Evolutionary conservation across 768 basidiomycete species (phyloP), one percentile per base, ranked within the genome.

Genomic region (Cystofilobasidium ferigula): DNA sequence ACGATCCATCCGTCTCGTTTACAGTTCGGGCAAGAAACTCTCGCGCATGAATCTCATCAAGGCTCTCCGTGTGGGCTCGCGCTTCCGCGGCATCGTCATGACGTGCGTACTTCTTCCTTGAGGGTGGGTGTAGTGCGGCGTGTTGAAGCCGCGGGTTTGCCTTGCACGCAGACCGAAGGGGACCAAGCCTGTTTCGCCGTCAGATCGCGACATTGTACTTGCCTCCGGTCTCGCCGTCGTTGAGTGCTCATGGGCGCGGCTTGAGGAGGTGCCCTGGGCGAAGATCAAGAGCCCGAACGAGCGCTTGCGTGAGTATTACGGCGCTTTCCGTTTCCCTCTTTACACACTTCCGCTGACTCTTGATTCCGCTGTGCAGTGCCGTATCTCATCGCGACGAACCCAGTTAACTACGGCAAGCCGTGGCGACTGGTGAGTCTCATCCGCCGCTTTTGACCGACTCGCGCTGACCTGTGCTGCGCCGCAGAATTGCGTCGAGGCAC

Each of bases 371-470:
- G 22, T 34, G 18, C 69, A 99, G 94, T 99, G 34, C 95, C 95
- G 0, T 98, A 94, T 74, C 82, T 99, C 24, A 76, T 98, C 51
- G 95, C 95, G 0, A 87, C 91, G 0, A 99, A 99, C 75, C 92
- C 94, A 0, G 91, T 91, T 13, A 99, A 99, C 77, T 99, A 98
- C 71, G 95, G 95, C 13, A 92, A 90, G 75, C 95, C 95, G 0
- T 97, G 92, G 91, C 80, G 86, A 57, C 79, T 99, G 12, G 65
- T 67, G 35, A 38, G 58, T 64, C 3, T 36, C 3, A 16, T 0
- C n/a, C 7, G 1, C 2, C 28, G 14, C 20, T 40, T 14, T 22
- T 14, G 32, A 4, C 30, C 62, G 53, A 42, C 24, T 0, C 36
- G 12, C 14, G 10, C 28, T n/a, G 18, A 14, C 28, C 56, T 18